phyloP scores from a whole-genome alignment of 2,329 filamentous ascomycete genomes.

The Lasiodiplodia sp. region DNA sequence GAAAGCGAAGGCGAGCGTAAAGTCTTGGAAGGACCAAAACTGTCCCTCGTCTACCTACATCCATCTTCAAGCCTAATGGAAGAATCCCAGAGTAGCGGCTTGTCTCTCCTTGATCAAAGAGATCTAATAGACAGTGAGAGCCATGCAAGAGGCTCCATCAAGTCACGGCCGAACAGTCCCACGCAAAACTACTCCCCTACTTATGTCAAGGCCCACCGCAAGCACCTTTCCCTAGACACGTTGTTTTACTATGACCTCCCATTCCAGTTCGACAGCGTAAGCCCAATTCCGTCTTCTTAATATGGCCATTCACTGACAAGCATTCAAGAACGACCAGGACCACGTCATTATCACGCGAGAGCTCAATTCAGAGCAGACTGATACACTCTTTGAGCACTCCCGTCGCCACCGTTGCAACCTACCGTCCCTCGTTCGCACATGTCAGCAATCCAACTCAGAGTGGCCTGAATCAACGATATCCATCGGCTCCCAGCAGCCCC shows the following conservation, averaged over 20 bases:
- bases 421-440: not conserved
- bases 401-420: slow-evolving; percentile 7
- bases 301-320: not conserved
- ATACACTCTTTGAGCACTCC: slow-evolving; percentile 2
- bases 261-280: slow-evolving; percentile 12
- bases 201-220: slow-evolving; percentile 12
- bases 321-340: not conserved
- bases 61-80: slow-evolving; percentile 7
- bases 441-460: not conserved
- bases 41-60: slow-evolving; percentile 17
- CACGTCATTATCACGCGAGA: slow-evolving; percentile 17
- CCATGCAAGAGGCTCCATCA: not conserved
- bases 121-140: not conserved
- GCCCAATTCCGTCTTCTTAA: not conserved
- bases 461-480: not conserved
- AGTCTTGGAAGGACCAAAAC: not conserved
- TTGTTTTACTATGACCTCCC: slow-evolving; percentile 27
- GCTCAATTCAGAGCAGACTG: slow-evolving; percentile 1
- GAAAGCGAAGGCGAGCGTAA: not conserved
- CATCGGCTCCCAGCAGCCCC: slow-evolving; percentile 6
- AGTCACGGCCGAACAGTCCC: slow-evolving; percentile 11
- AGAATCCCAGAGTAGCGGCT: not conserved
- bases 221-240: slow-evolving; percentile 21
- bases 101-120: not conserved
- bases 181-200: not conserved